phyloP scores from a whole-genome alignment of 306 rosid genomes.

The Dalbergia oliveri region DNA sequence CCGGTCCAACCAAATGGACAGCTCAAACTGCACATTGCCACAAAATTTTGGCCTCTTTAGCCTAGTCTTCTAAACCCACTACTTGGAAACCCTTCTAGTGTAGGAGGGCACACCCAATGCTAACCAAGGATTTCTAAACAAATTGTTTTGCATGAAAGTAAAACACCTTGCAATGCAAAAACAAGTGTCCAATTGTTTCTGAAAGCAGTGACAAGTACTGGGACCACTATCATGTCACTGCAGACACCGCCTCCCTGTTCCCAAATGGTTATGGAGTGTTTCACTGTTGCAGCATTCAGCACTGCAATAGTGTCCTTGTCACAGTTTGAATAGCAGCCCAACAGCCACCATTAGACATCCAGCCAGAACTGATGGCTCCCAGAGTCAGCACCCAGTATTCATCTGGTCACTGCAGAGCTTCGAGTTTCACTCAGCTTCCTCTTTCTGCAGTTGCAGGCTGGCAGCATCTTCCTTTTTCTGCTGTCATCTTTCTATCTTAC shows the following conservation, averaged over 20 bases:
- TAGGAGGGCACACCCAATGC: slow-evolving; percentile 3
- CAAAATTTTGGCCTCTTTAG: slow-evolving; percentile 1
- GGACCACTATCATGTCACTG: neutral
- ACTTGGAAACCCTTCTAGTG: slow-evolving; percentile 2
- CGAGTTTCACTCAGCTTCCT: neutral
- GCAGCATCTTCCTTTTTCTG: neutral
- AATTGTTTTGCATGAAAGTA: neutral
- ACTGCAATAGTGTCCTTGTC: neutral
- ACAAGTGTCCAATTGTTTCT: neutral
- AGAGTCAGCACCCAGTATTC: neutral
- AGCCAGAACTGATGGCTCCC: neutral
- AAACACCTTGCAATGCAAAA: slow-evolving; percentile 2
- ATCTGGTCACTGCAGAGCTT: neutral
- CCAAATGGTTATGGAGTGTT: neutral
- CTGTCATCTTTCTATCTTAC: neutral
- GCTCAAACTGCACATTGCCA: neutral
- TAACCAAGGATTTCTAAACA: neutral
- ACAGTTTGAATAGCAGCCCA: neutral
- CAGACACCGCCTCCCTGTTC: neutral
- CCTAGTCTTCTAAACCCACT: slow-evolving; percentile 6
- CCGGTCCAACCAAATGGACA: neutral
- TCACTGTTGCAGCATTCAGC: neutral
- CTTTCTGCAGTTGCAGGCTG: neutral
- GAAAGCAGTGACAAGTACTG: neutral
- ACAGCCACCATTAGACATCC: neutral